Base-by-base conservation (phyloP, 2,329 filamentous ascomycete genomes). In the Clonostachys byssicola region DNA sequence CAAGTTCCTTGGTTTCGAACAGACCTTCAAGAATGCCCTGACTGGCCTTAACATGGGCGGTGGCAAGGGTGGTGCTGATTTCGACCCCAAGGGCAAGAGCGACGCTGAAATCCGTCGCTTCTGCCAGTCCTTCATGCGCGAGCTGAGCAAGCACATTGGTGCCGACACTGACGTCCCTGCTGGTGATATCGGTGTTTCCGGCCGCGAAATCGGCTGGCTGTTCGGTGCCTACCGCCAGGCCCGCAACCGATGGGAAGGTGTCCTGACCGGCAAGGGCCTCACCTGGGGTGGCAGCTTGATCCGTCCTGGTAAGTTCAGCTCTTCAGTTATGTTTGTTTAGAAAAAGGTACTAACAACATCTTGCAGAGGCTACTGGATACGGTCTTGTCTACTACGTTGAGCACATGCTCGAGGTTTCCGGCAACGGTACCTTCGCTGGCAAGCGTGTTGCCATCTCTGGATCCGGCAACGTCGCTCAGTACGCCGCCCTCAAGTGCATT, bases 1-100 rank as follows among this genome's bases (percentile, higher is more conserved):
- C 62, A 99, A 99, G 79, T 97, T 97, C 77, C 81, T 99, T 65
- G 94, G 92, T 56, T 97, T 97, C 63, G 94, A 99, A 84, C 94
- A 97, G 77, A 95, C 92, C 75, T 97, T 97, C 82, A 97, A 97
- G 83, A 97, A 97, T 89, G 94, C 94, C 57, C 77, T 97, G 58
- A 97, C 94, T 52, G 94, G 94, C 64, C 74, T 68, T 76, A 70
- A 62, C 61, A 96, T 99, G 85, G 94, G 94, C 56, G 94, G 94
- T 75, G 94, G 88, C 64, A 97, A 97, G 79, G 94, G 94, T 74
- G 94, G 94, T 63, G 86, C 92, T 68, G 94, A 97, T 78, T 97
- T 99, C 70, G 91, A 97, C 74, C 94, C 94, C 70, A 99, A 97
- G 83, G 92, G 91, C 77, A 97, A 96, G 83, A 88, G 86, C 47